Conservation (phyloP, 257 asterid species). For the Ilex asprella region DNA sequence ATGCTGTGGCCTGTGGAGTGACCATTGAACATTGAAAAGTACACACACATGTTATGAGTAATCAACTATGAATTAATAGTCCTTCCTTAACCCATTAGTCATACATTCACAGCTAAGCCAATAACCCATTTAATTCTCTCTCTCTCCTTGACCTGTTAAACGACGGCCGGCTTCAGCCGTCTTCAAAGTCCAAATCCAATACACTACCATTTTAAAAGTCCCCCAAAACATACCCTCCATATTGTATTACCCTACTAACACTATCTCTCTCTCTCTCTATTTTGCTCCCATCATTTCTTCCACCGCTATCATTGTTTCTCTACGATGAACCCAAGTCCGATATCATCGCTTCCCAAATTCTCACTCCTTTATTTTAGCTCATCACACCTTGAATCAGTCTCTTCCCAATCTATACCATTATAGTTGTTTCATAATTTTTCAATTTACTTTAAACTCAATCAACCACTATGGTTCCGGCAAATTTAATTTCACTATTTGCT, state of each 20-base stretch:
- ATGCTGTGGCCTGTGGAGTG: too few species aligned
- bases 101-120: not conserved
- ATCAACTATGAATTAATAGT: too few species aligned
- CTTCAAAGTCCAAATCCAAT: conserved; percentile 12
- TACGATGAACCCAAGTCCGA: too few species aligned
- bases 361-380: too few species aligned
- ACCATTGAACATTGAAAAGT: too few species aligned
- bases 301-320: not conserved
- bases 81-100: not conserved
- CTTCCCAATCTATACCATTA: not conserved
- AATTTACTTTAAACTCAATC: not conserved
- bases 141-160: not conserved
- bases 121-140: not conserved
- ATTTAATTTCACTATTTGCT: conserved; percentile 7
- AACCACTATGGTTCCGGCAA: not conserved
- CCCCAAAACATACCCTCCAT: not conserved
- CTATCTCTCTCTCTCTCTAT: not conserved
- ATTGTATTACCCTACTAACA: not conserved
- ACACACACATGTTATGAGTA: too few species aligned
- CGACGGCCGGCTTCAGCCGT: conserved; percentile 20
- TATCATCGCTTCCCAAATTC: too few species aligned
- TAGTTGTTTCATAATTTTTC: too few species aligned
- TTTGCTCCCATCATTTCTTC: not conserved
- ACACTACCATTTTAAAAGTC: not conserved
- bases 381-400: not conserved